Conservation (phyloP, 2,329 filamentous ascomycete genomes). For the Phyllosticta citriasiana region DNA sequence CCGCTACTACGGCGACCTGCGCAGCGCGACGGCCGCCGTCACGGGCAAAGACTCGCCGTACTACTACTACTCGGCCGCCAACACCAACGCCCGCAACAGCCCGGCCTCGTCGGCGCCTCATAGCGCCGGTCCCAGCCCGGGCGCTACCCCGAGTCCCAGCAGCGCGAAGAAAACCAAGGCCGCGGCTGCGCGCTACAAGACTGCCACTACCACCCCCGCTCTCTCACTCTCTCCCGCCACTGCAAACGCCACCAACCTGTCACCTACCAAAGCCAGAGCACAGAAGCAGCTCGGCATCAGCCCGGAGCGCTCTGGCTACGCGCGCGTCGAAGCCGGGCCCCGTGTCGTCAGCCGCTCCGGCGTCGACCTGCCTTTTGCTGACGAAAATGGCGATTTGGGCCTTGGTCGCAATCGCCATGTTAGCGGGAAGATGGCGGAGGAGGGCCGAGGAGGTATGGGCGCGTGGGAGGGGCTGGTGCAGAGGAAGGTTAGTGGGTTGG, state of each 20-base stretch:
- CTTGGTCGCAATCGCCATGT: conserved; percentile 43
- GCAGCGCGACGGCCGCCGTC: conserved; percentile 31
- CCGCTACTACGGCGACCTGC: conserved; percentile 38
- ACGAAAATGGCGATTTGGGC: conserved; percentile 25
- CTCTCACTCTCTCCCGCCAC: conserved; percentile 12
- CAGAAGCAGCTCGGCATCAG: conserved; percentile 17
- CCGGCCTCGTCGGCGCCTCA: conserved; percentile 18
- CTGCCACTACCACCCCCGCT: conserved; percentile 7
- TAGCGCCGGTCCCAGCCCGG: conserved; percentile 15
- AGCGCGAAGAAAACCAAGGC: conserved; percentile 17
- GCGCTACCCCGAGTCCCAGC: conserved; percentile 20
- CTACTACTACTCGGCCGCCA: background rate
- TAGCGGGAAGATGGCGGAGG: conserved; percentile 64
- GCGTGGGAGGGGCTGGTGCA: conserved; percentile 19
- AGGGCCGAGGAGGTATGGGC: conserved; percentile 45
- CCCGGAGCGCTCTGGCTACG: conserved; percentile 21
- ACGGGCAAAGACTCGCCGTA: conserved; percentile 15
- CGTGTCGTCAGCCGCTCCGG: conserved; percentile 38
- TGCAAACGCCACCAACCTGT: conserved; percentile 22
- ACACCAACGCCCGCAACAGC: conserved; percentile 15
- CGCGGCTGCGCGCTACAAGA: conserved; percentile 12
- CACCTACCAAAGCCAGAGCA: background rate
- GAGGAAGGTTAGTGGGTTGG: conserved; percentile 32
- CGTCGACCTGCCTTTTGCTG: conserved; percentile 35
- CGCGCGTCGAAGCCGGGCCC: conserved; percentile 24